Base-by-base conservation (phyloP, 202 grass and related monocot genomes). In the Brachypodium distachyon region DNA sequence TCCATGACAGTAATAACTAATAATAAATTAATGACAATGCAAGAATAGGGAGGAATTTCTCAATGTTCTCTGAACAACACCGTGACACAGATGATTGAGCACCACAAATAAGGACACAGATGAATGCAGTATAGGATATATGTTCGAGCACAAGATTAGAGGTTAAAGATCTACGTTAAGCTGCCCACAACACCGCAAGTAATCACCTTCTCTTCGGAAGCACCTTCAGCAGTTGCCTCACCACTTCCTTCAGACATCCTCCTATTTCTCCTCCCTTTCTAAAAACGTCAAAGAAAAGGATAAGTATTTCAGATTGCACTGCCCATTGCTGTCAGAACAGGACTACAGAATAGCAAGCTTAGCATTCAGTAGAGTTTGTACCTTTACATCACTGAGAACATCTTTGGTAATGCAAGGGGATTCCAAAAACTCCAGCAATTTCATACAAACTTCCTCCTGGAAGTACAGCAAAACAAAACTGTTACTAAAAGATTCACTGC, bases 351-450 rank as follows among this genome's bases (percentile, higher is more conserved):
- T 13, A 76, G 26, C 18, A 80, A 26, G 43, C 22, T 76, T 18
- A 40, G 42, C n/a, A n/a, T n/a, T n/a, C n/a, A n/a, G n/a, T 59
- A 34, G 5, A 72, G 10, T 6, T 0, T 8, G 22, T 61, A 81
- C 87, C 79, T 85, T 89, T 29, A 81, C 73, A 60, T 89, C 90
- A 79, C 85, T 50, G 46, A 99, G 89, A 63, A 99, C 72, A 87
- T 91, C 90, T 77, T 92, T 87, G 16, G 92, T 99, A 73, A 93
- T 70, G 68, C 62, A 82, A 55, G 96, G 96, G 32, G 96, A 93
- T 61, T 99, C 96, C 81, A 99, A 78, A 80, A 99, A 99, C 51
- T 99, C 96, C 40, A 99, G 52, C 74, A 99, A 72, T 65, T 99
- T 99, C 31, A 73, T 75, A 70, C 85, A 83, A 55, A 99, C 56